A percentile compares a stretch with the other conserved stretches of the same genome.
phyloP scores from a whole-genome alignment of 768 basidiomycete species.

The Tephrocybe rancida region DNA sequence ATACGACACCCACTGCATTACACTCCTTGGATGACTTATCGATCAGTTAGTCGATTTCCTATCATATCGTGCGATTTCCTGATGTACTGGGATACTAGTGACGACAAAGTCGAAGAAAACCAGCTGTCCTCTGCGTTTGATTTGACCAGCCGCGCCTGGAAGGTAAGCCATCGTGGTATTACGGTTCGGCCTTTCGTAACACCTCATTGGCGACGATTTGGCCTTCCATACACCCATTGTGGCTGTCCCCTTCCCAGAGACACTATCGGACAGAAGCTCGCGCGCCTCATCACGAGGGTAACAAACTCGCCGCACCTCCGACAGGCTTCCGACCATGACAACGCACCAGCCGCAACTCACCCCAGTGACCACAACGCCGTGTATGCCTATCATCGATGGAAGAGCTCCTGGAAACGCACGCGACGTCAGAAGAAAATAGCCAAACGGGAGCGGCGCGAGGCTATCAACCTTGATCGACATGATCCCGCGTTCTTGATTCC shows the following conservation, averaged over 20 bases:
- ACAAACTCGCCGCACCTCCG: constrained; percentile 28
- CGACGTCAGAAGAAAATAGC: neutral
- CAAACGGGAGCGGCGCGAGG: neutral
- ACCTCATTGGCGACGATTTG: too few species aligned
- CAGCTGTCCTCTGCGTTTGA: neutral
- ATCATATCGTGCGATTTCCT: neutral
- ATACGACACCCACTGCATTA: constrained; percentile 47
- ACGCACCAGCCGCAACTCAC: constrained; percentile 49
- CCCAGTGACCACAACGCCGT: constrained; percentile 41
- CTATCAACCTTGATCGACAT: neutral
- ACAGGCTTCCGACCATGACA: constrained; percentile 26
- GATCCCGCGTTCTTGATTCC: neutral
- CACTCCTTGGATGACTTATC: constrained; percentile 38
- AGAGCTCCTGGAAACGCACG: neutral
- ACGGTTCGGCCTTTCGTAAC: too few species aligned
- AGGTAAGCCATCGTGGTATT: too few species aligned
- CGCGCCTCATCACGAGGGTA: constrained; percentile 25
- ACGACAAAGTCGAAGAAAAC: neutral
- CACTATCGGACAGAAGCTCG: constrained; percentile 39
- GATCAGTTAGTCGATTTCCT: neutral
- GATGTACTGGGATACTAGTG: neutral
- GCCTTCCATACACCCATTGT: constrained; percentile 47
- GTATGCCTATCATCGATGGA: too few species aligned
- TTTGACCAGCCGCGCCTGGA: too few species aligned
- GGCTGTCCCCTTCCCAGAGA: constrained; percentile 52